Evolutionary conservation across 2,329 filamentous ascomycete species (phyloP), one percentile per base, ranked within the genome.

Genomic region (Tolypocladium ovalisporum): DNA sequence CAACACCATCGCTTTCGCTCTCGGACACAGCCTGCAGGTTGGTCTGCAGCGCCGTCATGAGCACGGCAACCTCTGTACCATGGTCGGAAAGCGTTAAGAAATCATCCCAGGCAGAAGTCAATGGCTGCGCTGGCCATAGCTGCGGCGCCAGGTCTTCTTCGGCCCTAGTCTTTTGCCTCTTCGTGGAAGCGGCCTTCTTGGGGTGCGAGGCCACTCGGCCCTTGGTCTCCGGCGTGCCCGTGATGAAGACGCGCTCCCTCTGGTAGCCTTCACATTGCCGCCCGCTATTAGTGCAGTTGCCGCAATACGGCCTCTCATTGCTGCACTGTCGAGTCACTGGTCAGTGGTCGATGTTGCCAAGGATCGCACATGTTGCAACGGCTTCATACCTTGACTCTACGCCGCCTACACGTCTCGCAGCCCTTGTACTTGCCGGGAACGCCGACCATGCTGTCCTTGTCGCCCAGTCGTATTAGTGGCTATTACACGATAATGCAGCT

Each of bases 351-450:
- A 13, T 39, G 27, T 5, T 29, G 52, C 22, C 24, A 22, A 10
- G 29, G 22, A 6, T 15, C 12, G n/a, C 5, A 5, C 27, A 24
- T 3, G 40, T 42, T 42, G 19, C 40, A 9, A 42, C n/a, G 13
- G 22, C 24, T 37, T 62, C 76, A 61, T 71, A 83, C 82, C 67
- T 82, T 83, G 60, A 85, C 82, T 67, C 83, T 76, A 55, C 82
- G 73, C 34, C 75, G 71, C 54, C 82, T 74, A 66, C 83, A 85
- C 32, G 82, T 85, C 68, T 84, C 82, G 70, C 82, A 85, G 40
- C 82, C 82, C 68, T 84, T 84, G 67, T 81, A 85, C 68, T 84
- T 85, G 55, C 82, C 82, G 40, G 81, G 77, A 58, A 85, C 82
- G 56, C 82, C 82, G 62, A 84, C 82, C 82, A 84, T 84, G 42